phyloP scores from a whole-genome alignment of 495 filamentous ascomycete species.

The Astrothelium subdiscretum region DNA sequence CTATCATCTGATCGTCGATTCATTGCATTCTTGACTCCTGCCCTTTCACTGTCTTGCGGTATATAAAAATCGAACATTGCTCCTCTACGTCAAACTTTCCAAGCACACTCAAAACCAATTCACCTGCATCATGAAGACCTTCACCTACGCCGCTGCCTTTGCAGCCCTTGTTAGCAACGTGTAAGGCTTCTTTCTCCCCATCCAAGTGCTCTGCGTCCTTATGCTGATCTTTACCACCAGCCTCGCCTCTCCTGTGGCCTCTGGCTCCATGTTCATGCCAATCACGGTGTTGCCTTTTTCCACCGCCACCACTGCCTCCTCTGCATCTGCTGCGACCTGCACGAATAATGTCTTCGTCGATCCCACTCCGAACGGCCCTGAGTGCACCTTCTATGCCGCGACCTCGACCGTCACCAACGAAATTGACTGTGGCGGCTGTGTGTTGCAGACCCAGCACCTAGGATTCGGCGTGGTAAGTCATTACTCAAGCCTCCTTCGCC shows the following conservation, averaged over 20 bases:
- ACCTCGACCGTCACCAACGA: slow-evolving; percentile 7
- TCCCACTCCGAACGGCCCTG: slow-evolving; percentile 1
- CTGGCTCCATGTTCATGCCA: neutral
- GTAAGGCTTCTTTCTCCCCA: neutral
- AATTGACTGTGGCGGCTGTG: neutral
- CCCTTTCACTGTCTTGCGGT: neutral
- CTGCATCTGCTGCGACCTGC: slow-evolving; percentile 5
- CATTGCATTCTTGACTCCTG: neutral
- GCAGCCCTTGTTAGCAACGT: neutral
- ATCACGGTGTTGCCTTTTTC: neutral
- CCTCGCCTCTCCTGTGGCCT: neutral
- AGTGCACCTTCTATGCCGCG: slow-evolving; percentile 10
- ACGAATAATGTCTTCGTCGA: slow-evolving; percentile 4
- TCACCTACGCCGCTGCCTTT: neutral
- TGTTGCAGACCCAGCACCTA: neutral
- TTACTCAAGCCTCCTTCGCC: neutral
- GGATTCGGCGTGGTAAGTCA: slow-evolving; percentile 3
- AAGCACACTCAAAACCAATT: neutral
- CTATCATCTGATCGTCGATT: neutral
- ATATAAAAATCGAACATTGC: neutral
- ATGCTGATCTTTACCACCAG: neutral
- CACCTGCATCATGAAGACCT: neutral
- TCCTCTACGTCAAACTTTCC: neutral
- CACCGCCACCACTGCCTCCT: neutral
- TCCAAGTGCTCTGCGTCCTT: neutral